Percentiles rank a stretch among this genome's conserved stretches.
These are phyloP conservation scores for Schoenoplectus tabernaemontani DNA, from an alignment of 202 grass and related monocot genomes.

Conservation along the genomic window DNA sequence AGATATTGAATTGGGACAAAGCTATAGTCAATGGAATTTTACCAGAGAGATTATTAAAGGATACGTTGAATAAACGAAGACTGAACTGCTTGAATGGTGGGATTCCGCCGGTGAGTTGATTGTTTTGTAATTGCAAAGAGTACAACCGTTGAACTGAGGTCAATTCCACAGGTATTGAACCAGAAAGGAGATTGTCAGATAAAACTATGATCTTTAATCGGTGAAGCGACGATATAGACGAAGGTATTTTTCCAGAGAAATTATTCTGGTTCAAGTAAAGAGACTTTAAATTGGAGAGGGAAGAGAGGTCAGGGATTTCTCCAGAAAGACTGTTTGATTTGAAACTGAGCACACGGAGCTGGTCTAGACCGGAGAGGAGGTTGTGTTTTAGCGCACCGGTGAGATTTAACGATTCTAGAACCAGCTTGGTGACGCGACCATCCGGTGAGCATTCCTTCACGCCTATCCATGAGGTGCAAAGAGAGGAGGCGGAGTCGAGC, in stretches of 20 bases:
- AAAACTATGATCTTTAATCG: conserved; percentile 60
- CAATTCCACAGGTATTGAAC: conserved; percentile 50
- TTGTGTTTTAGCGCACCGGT: conserved; percentile 36
- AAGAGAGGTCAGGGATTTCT: conserved; percentile 39
- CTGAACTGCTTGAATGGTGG: conserved; percentile 41
- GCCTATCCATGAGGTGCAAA: conserved; percentile 58
- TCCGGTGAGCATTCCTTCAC: conserved; percentile 42
- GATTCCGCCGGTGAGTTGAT: conserved; percentile 39
- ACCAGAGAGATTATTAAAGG: conserved; percentile 53
- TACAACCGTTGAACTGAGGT: conserved; percentile 45
- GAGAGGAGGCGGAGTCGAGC: conserved; percentile 4
- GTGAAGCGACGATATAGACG: conserved; percentile 42
- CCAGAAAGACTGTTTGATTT: conserved; percentile 67
- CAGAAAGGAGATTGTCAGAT: conserved; percentile 50
- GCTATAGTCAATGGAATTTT: conserved; percentile 38
- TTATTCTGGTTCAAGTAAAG: conserved; percentile 72
- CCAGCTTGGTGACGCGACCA: conserved; percentile 74
- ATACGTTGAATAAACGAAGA: conserved; percentile 60
- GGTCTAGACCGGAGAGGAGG: conserved; percentile 44
- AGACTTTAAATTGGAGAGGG: conserved; percentile 67
- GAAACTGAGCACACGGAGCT: conserved; percentile 89
- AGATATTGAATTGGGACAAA: conserved; percentile 56
- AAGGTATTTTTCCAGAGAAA: conserved; percentile 48
- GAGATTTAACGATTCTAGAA: conserved; percentile 75
- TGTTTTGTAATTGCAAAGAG: conserved; percentile 48